A percentile compares a stretch with the other conserved stretches of the same genome.
These are phyloP conservation scores for Cucumis sativus DNA, from an alignment of 306 rosid species.

Conservation along the genomic window Cucumber_9930_V3 NC_026657.2:14952501-14953000, in stretches of 20 bases:
- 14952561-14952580: not conserved
- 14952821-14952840: not conserved
- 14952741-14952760: not conserved
- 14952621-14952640: conserved; percentile 55
- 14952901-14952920: not conserved
- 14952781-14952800: not conserved
- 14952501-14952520: not conserved
- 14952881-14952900: not conserved
- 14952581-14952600: not conserved
- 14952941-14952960: too few species aligned
- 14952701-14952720: conserved; percentile 74
- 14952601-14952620: conserved; percentile 12
- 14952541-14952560: not conserved
- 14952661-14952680: conserved; percentile 13
- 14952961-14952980: too few species aligned
- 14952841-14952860: not conserved
- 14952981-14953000: too few species aligned
- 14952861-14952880: not conserved
- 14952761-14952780: not conserved
- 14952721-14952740: conserved; percentile 58
- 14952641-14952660: conserved; percentile 10
- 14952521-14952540: not conserved
- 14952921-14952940: too few species aligned
- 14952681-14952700: conserved; percentile 54
- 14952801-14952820: not conserved